A percentile compares a stretch with the other conserved stretches of the same genome.
Conservation (phyloP, 2,329 filamentous ascomycete genomes). For the Alternaria viburni region DNA sequence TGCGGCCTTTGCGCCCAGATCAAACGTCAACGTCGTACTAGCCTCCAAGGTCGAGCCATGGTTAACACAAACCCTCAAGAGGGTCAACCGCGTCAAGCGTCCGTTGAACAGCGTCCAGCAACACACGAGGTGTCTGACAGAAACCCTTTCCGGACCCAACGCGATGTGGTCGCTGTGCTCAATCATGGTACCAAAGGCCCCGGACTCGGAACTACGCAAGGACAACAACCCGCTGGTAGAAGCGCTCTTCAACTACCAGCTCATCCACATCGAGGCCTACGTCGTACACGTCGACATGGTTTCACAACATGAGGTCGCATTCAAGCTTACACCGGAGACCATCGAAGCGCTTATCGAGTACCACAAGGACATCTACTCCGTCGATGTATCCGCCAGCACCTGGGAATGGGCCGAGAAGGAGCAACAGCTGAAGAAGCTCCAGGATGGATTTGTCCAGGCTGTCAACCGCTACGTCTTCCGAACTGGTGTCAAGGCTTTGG, state of each 20-base stretch:
- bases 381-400: conserved; percentile 85
- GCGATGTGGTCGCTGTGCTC: conserved; percentile 96
- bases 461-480: conserved; percentile 97
- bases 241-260: conserved; percentile 89
- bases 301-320: conserved; percentile 93
- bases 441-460: conserved; percentile 94
- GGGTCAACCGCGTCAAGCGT: conserved; percentile 95
- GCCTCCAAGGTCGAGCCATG: conserved; percentile 92
- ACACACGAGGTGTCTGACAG: conserved; percentile 92
- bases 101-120: conserved; percentile 96
- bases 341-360: conserved; percentile 94
- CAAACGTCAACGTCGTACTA: conserved; percentile 92
- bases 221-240: conserved; percentile 84
- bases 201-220: conserved; percentile 81
- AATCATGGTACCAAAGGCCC: conserved; percentile 88
- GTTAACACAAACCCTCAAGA: conserved; percentile 95
- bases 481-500: conserved; percentile 84
- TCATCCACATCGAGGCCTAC: conserved; percentile 94
- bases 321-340: conserved; percentile 93
- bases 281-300: conserved; percentile 99
- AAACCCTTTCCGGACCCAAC: conserved; percentile 85
- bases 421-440: conserved; percentile 92
- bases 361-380: conserved; percentile 93
- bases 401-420: conserved; percentile 98
- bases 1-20: conserved; percentile 92